Base-by-base conservation (phyloP, 306 rosid species). In the Malus asiatica region DNA sequence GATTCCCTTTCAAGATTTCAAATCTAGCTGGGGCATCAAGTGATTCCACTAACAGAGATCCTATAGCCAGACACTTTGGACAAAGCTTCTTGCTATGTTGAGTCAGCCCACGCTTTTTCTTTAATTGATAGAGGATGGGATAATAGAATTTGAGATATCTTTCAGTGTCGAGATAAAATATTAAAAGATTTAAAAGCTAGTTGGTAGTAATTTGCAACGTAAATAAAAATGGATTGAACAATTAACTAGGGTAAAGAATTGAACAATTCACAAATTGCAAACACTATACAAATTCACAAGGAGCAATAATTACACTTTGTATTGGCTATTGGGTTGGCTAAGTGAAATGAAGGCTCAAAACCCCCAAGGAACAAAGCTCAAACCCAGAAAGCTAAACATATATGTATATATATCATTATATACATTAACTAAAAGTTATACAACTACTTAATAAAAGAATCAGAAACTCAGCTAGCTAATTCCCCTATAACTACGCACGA, bases 401-500 rank as follows among this genome's bases (percentile, higher is more conserved):
- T 30, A 51, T 44, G 25, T 25, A 29, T 13, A 35, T 35, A 35
- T 6, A 35, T 35, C 9, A 35, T 35, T 35, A 35, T 35, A 7
- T 35, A 46, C 27, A 73, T 46, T 27, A 76, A 58, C 30, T 58
- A 22, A 29, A 27, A 38, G 33, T 44, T 44, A 63, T 8, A 33
- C 32, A 8, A 60, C 72, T 40, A 68, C 70, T 53, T 22, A 68
- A 14, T 15, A 45, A 48, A 33, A 58, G n/a, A 68, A 35, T 32
- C 4, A 14, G 8, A n/a, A 32, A 19, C 20, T 12, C 7, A 71
- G 16, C 51, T 76, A 79, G 60, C 64, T 25, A 77, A 52, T 77
- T 85, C 76, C 90, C 82, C 93, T 88, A 70, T 86, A 89, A 60
- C 70, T 83, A 23, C 89, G 84, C 48, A 86, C 77, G 72, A 83